Conservation (phyloP, 768 basidiomycete genomes). For the Ramaria sp. region DNA sequence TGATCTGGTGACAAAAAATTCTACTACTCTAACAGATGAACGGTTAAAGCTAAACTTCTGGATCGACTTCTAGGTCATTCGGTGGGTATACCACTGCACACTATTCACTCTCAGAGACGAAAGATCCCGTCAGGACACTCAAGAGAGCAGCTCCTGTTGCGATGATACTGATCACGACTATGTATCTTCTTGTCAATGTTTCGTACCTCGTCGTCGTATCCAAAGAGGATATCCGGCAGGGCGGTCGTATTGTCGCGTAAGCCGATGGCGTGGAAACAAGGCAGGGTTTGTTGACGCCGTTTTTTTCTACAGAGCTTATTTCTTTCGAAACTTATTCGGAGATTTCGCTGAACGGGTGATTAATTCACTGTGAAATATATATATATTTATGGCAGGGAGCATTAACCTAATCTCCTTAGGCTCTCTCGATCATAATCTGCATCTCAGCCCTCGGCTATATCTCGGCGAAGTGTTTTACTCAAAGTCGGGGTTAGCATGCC, state of each 20-base stretch:
- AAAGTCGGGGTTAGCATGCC: constrained; percentile 44
- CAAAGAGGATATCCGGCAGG: constrained; percentile 52
- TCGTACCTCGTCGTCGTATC: constrained; percentile 70
- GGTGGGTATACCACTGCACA: constrained; percentile 68
- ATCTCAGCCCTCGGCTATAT: constrained; percentile 56
- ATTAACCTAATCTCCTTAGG: constrained; percentile 23
- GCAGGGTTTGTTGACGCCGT: neutral
- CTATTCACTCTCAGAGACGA: constrained; percentile 61
- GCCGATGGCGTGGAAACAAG: constrained; percentile 17
- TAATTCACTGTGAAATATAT: neutral
- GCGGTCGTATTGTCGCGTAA: constrained; percentile 58
- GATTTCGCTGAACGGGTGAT: constrained; percentile 45
- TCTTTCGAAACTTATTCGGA: constrained; percentile 67
- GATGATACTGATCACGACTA: constrained; percentile 42
- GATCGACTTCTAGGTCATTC: constrained; percentile 40
- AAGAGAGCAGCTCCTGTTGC: constrained; percentile 61
- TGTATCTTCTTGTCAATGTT: constrained; percentile 57
- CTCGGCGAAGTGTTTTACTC: constrained; percentile 50
- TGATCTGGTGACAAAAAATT: constrained; percentile 73
- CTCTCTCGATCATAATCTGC: constrained; percentile 49
- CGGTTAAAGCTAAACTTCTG: too few species aligned
- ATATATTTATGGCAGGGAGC: constrained; percentile 1
- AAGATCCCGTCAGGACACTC: constrained; percentile 59
- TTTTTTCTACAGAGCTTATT: constrained; percentile 38
- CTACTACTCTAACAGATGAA: too few species aligned